phyloP scores from a whole-genome alignment of 352 stramenopile species.

The Nothophytophthora sp. region DNA sequence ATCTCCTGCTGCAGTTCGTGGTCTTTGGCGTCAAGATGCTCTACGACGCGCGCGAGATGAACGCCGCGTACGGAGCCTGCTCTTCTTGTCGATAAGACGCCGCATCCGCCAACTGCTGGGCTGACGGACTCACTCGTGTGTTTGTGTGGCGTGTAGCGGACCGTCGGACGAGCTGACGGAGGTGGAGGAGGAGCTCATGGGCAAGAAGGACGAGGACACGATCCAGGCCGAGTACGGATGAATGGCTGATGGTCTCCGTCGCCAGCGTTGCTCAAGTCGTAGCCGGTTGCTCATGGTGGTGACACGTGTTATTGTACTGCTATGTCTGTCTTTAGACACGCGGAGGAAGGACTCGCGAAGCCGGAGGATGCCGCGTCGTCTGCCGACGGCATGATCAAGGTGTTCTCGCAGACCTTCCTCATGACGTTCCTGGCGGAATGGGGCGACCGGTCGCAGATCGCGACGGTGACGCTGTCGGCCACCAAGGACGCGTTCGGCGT shows the following conservation, averaged over 20 bases:
- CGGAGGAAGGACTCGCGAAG: conserved; percentile 31
- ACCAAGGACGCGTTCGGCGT: conserved; percentile 96
- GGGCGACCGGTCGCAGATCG: conserved; percentile 99
- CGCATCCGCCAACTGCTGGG: not conserved
- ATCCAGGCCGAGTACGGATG: conserved; percentile 45
- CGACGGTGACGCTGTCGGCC: conserved; percentile 97
- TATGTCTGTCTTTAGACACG: conserved; percentile 11
- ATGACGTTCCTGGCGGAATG: conserved; percentile 99
- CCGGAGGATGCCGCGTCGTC: conserved; percentile 12
- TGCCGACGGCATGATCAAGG: conserved; percentile 71
- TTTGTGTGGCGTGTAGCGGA: conserved; percentile 30
- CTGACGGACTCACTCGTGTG: not conserved
- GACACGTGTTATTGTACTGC: not conserved
- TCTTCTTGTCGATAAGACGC: not conserved
- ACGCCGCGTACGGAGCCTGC: conserved; percentile 49
- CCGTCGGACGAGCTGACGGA: conserved; percentile 81
- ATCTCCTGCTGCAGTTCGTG: conserved; percentile 84
- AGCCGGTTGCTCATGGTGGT: not conserved
- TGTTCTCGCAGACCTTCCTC: conserved; percentile 95
- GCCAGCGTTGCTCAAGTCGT: not conserved
- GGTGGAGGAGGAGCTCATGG: conserved; percentile 84
- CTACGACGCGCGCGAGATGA: conserved; percentile 85
- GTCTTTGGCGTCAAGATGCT: conserved; percentile 97
- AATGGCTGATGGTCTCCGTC: not conserved
- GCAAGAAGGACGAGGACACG: conserved; percentile 74